Conservation (phyloP, 148 eudicot species). For the Silene latifolia region DNA sequence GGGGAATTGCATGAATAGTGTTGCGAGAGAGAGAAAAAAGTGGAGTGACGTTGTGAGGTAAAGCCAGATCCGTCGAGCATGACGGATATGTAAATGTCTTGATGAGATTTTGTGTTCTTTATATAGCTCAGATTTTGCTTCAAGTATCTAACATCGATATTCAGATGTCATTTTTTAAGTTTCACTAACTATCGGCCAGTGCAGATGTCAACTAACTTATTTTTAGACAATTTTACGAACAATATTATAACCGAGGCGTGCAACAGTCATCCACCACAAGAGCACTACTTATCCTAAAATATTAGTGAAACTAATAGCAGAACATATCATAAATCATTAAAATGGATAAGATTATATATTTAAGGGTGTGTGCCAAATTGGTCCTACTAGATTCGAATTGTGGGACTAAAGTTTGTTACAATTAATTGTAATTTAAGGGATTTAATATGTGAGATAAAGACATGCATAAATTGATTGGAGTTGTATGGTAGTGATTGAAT, state of each 20-base stretch:
- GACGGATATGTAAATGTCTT: too few relatives aligned
- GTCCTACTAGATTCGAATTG: conserved; percentile 14
- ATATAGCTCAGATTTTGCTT: too few relatives aligned
- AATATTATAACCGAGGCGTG: not conserved
- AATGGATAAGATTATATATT: conserved; percentile 1
- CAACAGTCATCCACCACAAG: not conserved
- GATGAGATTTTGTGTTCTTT: too few relatives aligned
- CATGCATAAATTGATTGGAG: not conserved
- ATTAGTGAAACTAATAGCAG: not conserved
- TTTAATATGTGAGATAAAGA: not conserved
- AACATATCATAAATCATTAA: not conserved
- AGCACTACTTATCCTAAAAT: not conserved
- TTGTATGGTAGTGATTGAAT: not conserved
- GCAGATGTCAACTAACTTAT: too few relatives aligned
- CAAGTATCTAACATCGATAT: too few relatives aligned
- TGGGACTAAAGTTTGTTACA: not conserved
- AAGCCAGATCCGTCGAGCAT: too few relatives aligned
- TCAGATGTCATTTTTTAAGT: too few relatives aligned
- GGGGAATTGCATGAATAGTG: too few relatives aligned
- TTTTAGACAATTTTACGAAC: too few relatives aligned
- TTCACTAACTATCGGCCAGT: too few relatives aligned
- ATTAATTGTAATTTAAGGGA: conserved; percentile 3
- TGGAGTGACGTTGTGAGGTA: too few relatives aligned
- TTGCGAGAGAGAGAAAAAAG: too few relatives aligned
- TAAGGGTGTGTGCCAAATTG: conserved; percentile 1